A percentile compares a stretch with the other conserved stretches of the same genome.
Evolutionary conservation across 2,329 filamentous ascomycete genomes (phyloP).

Genomic region (Fusarium setosum): DNA sequence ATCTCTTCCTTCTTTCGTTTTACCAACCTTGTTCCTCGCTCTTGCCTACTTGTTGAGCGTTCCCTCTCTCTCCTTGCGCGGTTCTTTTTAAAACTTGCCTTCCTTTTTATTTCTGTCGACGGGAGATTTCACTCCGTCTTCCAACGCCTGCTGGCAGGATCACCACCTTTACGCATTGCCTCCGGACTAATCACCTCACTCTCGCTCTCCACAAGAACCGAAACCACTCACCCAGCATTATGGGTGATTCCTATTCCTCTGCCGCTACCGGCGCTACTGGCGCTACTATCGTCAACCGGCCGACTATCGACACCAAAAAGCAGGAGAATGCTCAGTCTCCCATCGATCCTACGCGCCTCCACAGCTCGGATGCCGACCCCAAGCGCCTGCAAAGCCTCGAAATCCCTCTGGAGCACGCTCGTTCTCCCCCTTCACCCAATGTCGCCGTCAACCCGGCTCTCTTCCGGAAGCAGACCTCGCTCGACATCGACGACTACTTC

Average conservation of each 20-base stretch:
- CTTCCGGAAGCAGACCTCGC: constrained; percentile 49
- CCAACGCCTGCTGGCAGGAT: constrained; percentile 41
- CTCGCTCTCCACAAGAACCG: constrained; percentile 1
- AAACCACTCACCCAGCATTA: constrained; percentile 18
- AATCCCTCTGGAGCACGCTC: constrained; percentile 44
- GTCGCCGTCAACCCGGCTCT: constrained; percentile 42
- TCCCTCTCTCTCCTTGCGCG: constrained; percentile 16
- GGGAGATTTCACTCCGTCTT: not conserved
- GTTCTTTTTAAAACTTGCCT: constrained; percentile 15
- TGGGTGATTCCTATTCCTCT: constrained; percentile 37
- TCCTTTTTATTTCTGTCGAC: not conserved
- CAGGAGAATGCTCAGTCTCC: constrained; percentile 8
- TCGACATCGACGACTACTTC: constrained; percentile 72
- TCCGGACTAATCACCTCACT: not conserved
- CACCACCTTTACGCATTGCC: not conserved
- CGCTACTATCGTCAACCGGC: constrained; percentile 27
- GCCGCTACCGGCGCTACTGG: constrained; percentile 11
- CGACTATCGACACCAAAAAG: constrained; percentile 28
- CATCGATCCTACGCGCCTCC: constrained; percentile 23
- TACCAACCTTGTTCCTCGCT: constrained; percentile 4
- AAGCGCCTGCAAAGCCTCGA: constrained; percentile 42
- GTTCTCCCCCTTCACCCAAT: constrained; percentile 47
- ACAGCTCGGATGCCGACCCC: constrained; percentile 19
- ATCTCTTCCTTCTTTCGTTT: constrained; percentile 30
- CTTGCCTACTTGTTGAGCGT: constrained; percentile 11